phyloP scores from a whole-genome alignment of 2,329 filamentous ascomycete genomes.

The Exophiala alcalophila region DNA sequence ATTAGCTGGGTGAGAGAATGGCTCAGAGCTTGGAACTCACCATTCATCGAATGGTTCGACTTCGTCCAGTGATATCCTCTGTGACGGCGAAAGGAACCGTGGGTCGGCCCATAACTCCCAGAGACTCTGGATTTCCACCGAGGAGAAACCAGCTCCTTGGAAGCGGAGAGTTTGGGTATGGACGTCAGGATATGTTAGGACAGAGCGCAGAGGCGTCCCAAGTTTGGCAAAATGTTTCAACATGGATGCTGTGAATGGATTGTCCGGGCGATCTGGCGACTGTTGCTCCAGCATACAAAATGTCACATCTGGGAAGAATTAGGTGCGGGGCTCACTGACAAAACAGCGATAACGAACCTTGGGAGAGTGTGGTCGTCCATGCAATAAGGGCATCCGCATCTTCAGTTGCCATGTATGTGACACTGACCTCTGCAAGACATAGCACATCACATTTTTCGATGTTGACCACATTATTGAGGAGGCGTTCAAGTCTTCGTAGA shows the following conservation, averaged over 20 bases:
- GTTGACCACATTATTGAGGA: slow-evolving; percentile 59
- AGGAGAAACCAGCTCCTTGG: slow-evolving; percentile 62
- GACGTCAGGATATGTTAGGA: slow-evolving; percentile 65
- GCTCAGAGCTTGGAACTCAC: slow-evolving; percentile 35
- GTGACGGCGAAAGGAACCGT: slow-evolving; percentile 58
- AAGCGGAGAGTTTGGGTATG: slow-evolving; percentile 69
- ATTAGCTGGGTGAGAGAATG: neutral
- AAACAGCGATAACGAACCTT: slow-evolving; percentile 52
- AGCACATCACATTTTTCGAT: slow-evolving; percentile 62
- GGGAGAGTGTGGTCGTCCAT: slow-evolving; percentile 70
- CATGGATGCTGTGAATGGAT: slow-evolving; percentile 64
- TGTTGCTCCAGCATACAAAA: slow-evolving; percentile 88
- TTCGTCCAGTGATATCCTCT: slow-evolving; percentile 62
- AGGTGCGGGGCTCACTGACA: slow-evolving; percentile 1
- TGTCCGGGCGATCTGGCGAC: slow-evolving; percentile 69
- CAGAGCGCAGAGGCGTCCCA: slow-evolving; percentile 28
- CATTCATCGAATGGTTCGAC: slow-evolving; percentile 91
- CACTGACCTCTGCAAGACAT: slow-evolving; percentile 84
- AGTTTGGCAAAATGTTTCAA: slow-evolving; percentile 31
- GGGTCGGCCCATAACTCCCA: slow-evolving; percentile 80
- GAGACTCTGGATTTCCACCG: slow-evolving; percentile 63
- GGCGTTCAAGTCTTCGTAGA: slow-evolving; percentile 57
- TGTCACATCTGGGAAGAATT: slow-evolving; percentile 53
- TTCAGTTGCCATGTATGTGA: slow-evolving; percentile 80
- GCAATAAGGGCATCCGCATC: slow-evolving; percentile 70